Conservation (phyloP, 208 protist species). For the Leishmania martiniquensis region DNA sequence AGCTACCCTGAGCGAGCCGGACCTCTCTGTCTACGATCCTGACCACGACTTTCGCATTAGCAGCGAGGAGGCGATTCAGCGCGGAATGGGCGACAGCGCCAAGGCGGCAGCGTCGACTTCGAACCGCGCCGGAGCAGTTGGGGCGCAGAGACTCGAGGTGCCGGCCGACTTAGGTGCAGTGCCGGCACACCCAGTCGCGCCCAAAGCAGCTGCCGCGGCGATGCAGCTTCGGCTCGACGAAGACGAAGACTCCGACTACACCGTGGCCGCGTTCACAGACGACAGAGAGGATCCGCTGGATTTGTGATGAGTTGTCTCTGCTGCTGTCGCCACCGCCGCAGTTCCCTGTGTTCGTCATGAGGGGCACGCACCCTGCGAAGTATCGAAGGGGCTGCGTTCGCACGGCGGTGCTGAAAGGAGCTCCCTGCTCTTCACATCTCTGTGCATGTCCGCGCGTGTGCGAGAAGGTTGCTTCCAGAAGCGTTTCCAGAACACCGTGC, state of each 20-base stretch:
- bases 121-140: background rate
- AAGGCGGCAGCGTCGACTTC: background rate
- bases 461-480: background rate
- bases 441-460: background rate
- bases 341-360: background rate
- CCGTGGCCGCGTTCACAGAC: constrained; percentile 28
- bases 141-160: background rate
- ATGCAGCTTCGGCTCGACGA: constrained; percentile 35
- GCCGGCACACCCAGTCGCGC: background rate
- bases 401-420: background rate
- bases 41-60: constrained; percentile 71
- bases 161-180: background rate
- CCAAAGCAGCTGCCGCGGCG: constrained; percentile 14
- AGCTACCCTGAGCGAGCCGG: constrained; percentile 47
- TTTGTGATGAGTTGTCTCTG: background rate
- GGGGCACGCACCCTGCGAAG: background rate
- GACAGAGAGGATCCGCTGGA: constrained; percentile 20
- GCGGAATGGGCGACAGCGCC: background rate
- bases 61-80: constrained; percentile 53
- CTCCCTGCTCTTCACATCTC: background rate
- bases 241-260: constrained; percentile 39
- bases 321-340: background rate
- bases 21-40: constrained; percentile 76
- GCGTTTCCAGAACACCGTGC: background rate
- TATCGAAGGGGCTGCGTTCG: background rate